These are phyloP conservation scores for Globisporangium nunn DNA, from an alignment of 352 stramenopile genomes.

Conservation along the genomic window DNA sequence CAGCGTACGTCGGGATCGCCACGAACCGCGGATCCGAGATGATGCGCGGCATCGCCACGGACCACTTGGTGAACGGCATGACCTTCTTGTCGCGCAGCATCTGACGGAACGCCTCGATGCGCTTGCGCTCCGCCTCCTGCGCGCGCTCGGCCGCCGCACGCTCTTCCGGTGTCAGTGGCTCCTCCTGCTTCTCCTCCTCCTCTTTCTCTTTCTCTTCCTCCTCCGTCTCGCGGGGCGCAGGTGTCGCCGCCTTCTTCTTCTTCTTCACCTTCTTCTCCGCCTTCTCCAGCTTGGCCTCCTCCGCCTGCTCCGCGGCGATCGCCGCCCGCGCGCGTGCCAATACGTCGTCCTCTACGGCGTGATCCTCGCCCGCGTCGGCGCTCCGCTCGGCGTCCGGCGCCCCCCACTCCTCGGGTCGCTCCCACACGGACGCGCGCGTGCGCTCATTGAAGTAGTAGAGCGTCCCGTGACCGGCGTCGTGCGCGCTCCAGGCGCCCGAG, in stretches of 20 bases:
- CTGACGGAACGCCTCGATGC: conserved; percentile 48
- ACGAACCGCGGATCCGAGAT: conserved; percentile 66
- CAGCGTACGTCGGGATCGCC: conserved; percentile 46
- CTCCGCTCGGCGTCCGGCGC: conserved; percentile 5
- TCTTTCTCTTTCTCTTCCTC: conserved; percentile 18
- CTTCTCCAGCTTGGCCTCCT: too few relatives aligned
- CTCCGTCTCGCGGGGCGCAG: background rate
- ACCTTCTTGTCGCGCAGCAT: conserved; percentile 83
- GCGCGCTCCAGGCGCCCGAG: conserved; percentile 61
- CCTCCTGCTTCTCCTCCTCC: conserved; percentile 3
- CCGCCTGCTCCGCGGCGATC: too few relatives aligned
- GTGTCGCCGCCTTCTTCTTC: too few relatives aligned
- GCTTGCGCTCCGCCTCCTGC: conserved; percentile 33
- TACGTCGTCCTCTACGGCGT: conserved; percentile 1
- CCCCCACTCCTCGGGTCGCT: conserved; percentile 60
- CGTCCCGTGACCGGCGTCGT: conserved; percentile 61
- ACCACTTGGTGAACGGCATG: conserved; percentile 82
- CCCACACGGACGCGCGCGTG: conserved; percentile 61
- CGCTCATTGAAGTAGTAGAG: conserved; percentile 81
- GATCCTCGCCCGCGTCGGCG: conserved; percentile 18
- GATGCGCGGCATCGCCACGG: conserved; percentile 68
- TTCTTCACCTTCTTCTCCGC: too few relatives aligned
- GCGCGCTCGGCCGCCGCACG: conserved; percentile 19
- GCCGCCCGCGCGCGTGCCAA: too few relatives aligned
- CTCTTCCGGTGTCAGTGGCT: conserved; percentile 15